Base-by-base conservation (phyloP, 345 rosid genomes). In the Barbarea vulgaris region DNA sequence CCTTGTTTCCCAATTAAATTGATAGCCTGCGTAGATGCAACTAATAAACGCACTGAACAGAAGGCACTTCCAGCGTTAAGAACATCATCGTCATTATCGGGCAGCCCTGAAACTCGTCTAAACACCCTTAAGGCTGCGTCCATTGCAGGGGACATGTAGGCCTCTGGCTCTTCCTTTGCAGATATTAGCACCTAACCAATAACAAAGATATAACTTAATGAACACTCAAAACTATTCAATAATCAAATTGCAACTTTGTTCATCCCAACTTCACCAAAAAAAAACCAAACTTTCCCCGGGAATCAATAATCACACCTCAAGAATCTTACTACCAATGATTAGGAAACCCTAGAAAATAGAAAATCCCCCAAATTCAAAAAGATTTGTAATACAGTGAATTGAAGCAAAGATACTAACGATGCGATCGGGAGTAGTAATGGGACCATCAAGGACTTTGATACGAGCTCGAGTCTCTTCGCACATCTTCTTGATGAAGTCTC, bases 1-100 rank as follows among this genome's bases (percentile, higher is more conserved):
- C 98, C 99, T 67, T 95, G 98, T 79, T 90, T 95, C 46, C 99
- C 98, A 33, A 95, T 95, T 39, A 95, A 83, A 81, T 84, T 89
- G 7, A 90, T 92, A 1, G 97, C 99, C 74, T 95, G 99, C 0
- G 94, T 80, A 34, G 92, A 87, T 9, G 97, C 90, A 75, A 89
- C 97, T 86, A 95, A 65, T 48, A 92, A 79, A 70, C 87, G 81
- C 18, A 87, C 73, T 13, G 96, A 90, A 77, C 79, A 87, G 84
- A 86, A 84, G 19, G 82, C 85, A 80, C 57, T 77, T 28, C 72
- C 83, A 62, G 85, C 78, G 66, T 79, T 69, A 25, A 37, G 62
- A 55, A 46, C 56, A 46, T 79, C 85, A 48, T 79, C 88, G 13
- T 79, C 80, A 24, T 67, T 77, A 34, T 75, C 77, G 0, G 90